Conservation (phyloP, 1,284 basidiomycete species). For the Amylostereum areolatum region DNA sequence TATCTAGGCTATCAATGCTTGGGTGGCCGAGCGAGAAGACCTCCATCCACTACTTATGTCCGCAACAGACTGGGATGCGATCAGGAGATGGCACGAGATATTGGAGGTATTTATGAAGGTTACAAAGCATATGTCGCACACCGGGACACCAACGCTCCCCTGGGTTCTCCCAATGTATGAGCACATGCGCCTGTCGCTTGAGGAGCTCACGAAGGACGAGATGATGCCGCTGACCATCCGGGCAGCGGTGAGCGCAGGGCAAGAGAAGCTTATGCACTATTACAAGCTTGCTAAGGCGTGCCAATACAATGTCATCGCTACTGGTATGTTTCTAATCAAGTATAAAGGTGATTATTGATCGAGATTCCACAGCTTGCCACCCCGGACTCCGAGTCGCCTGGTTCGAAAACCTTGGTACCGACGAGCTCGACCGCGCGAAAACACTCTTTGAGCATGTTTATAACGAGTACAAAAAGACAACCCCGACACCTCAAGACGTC, state of each 20-base stretch:
- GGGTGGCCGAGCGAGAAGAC: not conserved
- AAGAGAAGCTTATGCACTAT: constrained; percentile 1
- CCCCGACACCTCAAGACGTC: not conserved
- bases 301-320: too few species aligned
- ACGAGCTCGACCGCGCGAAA: too few species aligned
- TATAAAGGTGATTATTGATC: not conserved
- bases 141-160: constrained; percentile 2
- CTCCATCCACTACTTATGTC: not conserved
- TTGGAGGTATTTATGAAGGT: constrained; percentile 1
- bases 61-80: not conserved
- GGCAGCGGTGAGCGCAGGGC: constrained; percentile 2
- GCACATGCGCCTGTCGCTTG: not conserved
- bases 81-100: too few species aligned
- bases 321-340: too few species aligned
- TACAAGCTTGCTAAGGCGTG: not conserved
- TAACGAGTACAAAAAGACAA: not conserved
- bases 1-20: not conserved
- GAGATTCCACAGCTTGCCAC: constrained; percentile 3
- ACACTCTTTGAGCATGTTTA: too few species aligned
- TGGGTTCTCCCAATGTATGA: constrained; percentile 6
- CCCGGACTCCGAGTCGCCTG: constrained; percentile 3
- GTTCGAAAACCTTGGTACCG: constrained; percentile 1
- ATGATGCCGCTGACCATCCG: not conserved
- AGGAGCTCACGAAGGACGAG: not conserved
- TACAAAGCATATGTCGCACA: constrained; percentile 2